Conservation (phyloP, 2,329 filamentous ascomycete species). For the Stemphylium lycopersici region DNA sequence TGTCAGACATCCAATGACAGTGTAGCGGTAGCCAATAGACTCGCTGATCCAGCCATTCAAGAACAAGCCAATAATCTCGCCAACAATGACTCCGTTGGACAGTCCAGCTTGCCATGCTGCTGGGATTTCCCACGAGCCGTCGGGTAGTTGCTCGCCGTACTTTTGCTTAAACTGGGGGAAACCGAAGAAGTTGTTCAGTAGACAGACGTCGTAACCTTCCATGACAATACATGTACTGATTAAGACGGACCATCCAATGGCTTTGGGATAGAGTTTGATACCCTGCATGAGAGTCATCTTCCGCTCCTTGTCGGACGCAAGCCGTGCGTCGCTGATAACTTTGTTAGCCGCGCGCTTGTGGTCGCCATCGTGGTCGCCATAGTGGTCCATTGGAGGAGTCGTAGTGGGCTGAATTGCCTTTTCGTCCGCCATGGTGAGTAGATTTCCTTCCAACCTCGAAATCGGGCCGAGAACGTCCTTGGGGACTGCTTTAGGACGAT, state of each 20-base stretch:
- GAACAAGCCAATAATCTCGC: constrained; percentile 55
- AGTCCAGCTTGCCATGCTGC: constrained; percentile 56
- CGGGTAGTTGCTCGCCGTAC: constrained; percentile 50
- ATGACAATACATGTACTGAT: constrained; percentile 92
- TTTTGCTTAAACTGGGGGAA: constrained; percentile 56
- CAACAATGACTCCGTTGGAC: constrained; percentile 55
- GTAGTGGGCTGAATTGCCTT: constrained; percentile 33
- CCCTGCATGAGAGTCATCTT: constrained; percentile 70
- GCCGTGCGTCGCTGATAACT: constrained; percentile 51
- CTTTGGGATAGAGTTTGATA: constrained; percentile 83
- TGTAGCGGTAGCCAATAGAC: constrained; percentile 55
- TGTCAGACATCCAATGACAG: constrained; percentile 53
- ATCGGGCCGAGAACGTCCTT: constrained; percentile 11
- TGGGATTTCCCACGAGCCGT: constrained; percentile 52
- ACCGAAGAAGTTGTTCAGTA: constrained; percentile 80
- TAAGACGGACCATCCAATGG: constrained; percentile 79
- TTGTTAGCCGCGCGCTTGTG: constrained; percentile 36
- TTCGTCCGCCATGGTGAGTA: constrained; percentile 15
- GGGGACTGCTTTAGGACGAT: constrained; percentile 1
- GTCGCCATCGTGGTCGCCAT: constrained; percentile 24
- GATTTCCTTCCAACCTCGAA: neutral
- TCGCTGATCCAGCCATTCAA: constrained; percentile 56
- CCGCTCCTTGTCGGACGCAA: constrained; percentile 57
- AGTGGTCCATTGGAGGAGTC: constrained; percentile 15
- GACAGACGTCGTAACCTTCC: constrained; percentile 85